Evolutionary conservation across 192 early-diverging fungal species (phyloP), one percentile per base, ranked within the genome.

Genomic region (Entophlyctis luteolus): DNA sequence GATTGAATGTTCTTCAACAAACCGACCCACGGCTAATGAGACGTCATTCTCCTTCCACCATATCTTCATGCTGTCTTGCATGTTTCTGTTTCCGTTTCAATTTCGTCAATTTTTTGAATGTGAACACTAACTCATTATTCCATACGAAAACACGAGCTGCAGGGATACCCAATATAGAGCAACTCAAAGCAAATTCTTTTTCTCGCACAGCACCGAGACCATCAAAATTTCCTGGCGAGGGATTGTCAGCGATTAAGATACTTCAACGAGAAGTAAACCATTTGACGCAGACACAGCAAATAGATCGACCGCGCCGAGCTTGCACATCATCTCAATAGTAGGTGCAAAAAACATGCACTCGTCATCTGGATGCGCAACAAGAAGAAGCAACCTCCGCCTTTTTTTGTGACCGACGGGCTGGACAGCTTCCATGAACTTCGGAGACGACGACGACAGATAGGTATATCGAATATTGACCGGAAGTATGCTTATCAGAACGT

Each of bases 271-370:
- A 35, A 48, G 2, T 77, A 58, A 79, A 82, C 94, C 96, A 62
- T 81, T 87, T 4, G 92, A 92, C 62, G 95, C 79, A 74, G 93
- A 96, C 37, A 98, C 73, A 4, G 94, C 79, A 22, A 82, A 80
- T 29, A 96, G 74, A 4, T 82, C 78, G 22, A 81, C 81, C 45
- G 80, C 82, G 20, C 73, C 71, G 20, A 74, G 66, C 34, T 68
- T 75, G 10, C 70, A 71, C 48, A 94, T 63, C 45, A 70, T 72
- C 34, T 84, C 67, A 1, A 94, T 62, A 6, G 90, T 90, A 0
- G 94, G 94, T 12, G 85, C 84, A 79, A 98, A 98, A 77, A 98
- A 98, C 93, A 96, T 95, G 82, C 91, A 93, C 67, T 98, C 96
- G 74, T 98, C 96, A 80, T 98, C 96, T 0, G 96, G 96, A 49